Conservation (phyloP, 768 basidiomycete genomes). For the Phylloporus sp. region DNA sequence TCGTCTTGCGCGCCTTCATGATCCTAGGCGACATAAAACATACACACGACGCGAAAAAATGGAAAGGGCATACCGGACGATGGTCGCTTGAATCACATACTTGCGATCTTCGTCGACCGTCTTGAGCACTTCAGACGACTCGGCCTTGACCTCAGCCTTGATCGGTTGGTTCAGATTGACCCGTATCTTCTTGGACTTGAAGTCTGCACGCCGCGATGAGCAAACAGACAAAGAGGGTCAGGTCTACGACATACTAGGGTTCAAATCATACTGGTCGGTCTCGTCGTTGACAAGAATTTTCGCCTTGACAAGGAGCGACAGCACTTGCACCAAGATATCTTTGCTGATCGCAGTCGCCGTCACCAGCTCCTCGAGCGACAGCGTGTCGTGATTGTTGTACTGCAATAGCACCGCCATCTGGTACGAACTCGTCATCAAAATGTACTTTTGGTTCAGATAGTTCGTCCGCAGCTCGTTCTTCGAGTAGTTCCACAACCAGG, state of each 20-base stretch:
- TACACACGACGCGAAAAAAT: background rate
- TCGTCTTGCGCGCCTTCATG: constrained; percentile 93
- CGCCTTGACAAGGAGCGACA: constrained; percentile 71
- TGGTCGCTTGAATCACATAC: constrained; percentile 92
- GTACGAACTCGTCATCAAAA: constrained; percentile 90
- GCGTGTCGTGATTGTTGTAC: constrained; percentile 87
- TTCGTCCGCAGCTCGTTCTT: constrained; percentile 95
- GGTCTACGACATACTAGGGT: constrained; percentile 50
- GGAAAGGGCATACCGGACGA: constrained; percentile 57
- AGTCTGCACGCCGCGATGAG: constrained; percentile 42
- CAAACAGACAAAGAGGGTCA: background rate
- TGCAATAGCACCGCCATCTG: constrained; percentile 94
- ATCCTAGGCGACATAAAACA: constrained; percentile 46
- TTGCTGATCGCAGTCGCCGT: constrained; percentile 76
- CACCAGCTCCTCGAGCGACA: constrained; percentile 75
- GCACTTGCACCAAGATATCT: constrained; percentile 67
- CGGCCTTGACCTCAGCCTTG: constrained; percentile 91
- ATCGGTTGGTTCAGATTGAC: constrained; percentile 90
- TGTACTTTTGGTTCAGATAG: constrained; percentile 92
- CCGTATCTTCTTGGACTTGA: constrained; percentile 92
- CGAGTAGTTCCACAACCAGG: constrained; percentile 98
- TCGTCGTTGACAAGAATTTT: constrained; percentile 89
- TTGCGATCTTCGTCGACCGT: constrained; percentile 96
- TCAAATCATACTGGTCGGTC: constrained; percentile 85
- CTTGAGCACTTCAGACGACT: constrained; percentile 84